Conservation (phyloP, 805 yeast genomes). For the Saturnispora serradocipensis region DNA sequence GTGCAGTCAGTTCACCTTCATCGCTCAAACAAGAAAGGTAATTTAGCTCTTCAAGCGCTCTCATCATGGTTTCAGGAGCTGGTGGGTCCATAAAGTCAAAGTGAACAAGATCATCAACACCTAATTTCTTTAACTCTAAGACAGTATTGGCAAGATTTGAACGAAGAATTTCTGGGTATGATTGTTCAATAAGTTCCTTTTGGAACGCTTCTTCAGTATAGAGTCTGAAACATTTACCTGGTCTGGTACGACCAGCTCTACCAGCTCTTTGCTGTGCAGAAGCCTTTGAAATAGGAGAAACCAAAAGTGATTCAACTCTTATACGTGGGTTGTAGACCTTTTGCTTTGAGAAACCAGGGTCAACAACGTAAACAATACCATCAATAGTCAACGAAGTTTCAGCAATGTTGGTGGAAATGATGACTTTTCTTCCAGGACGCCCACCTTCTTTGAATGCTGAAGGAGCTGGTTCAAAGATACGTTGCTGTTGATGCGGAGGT, state of each 20-base stretch:
- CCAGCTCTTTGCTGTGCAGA: constrained; percentile 98
- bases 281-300: constrained; percentile 94
- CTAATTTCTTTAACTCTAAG: constrained; percentile 84
- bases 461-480: constrained; percentile 88
- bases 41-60: constrained; percentile 92
- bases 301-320: constrained; percentile 87
- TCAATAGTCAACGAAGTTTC: constrained; percentile 97
- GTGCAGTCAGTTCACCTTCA: constrained; percentile 80
- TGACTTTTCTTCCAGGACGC: constrained; percentile 90
- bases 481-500: constrained; percentile 93
- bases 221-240: constrained; percentile 88
- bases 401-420: constrained; percentile 90
- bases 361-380: constrained; percentile 95
- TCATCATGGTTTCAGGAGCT: constrained; percentile 99
- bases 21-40: constrained; percentile 85
- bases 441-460: constrained; percentile 62
- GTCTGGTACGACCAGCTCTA: constrained; percentile 97
- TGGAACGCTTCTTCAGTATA: constrained; percentile 96
- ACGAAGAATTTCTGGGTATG: constrained; percentile 91
- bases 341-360: constrained; percentile 95
- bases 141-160: constrained; percentile 89
- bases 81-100: constrained; percentile 99
- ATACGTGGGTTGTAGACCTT: constrained; percentile 95
- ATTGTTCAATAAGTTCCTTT: constrained; percentile 87
- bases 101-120: constrained; percentile 92